Evolutionary conservation across 306 rosid genomes (phyloP).

Genomic region (Pyrus pyrifolia): DNA sequence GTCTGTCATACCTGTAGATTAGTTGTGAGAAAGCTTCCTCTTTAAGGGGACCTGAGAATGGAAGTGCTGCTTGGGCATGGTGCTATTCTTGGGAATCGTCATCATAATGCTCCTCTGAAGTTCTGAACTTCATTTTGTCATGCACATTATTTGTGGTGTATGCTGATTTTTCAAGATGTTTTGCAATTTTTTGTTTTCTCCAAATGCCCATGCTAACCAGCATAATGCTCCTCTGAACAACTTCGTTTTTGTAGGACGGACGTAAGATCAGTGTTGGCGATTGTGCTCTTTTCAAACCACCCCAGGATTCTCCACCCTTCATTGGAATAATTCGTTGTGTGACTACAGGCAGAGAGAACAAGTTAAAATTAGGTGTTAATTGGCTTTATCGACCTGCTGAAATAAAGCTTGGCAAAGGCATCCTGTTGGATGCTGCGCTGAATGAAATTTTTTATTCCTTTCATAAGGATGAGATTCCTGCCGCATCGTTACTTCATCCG

Average conservation of each 20-base stretch:
- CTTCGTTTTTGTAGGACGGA: constrained; percentile 52
- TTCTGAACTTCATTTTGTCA: background rate
- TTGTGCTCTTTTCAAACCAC: constrained; percentile 94
- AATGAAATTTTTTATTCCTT: constrained; percentile 92
- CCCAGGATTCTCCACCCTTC: constrained; percentile 81
- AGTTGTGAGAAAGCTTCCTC: background rate
- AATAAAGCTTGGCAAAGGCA: constrained; percentile 65
- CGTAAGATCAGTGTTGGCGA: constrained; percentile 88
- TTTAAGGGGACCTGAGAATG: background rate
- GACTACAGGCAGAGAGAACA: constrained; percentile 39
- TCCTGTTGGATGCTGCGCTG: constrained; percentile 69
- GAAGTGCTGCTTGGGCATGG: background rate
- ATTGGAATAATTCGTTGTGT: constrained; percentile 84
- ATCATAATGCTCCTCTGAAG: background rate
- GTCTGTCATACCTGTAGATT: background rate
- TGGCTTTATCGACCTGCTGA: constrained; percentile 95
- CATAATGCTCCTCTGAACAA: background rate
- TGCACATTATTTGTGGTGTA: background rate
- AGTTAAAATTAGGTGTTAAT: constrained; percentile 55
- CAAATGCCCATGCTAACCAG: background rate
- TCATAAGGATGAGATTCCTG: constrained; percentile 94
- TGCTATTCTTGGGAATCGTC: background rate
- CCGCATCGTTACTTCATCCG: constrained; percentile 90
- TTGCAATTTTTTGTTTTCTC: background rate
- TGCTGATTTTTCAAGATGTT: background rate